Evolutionary conservation across 106 monocot species (phyloP).

Genomic region (Hemerocallis citrina): DNA sequence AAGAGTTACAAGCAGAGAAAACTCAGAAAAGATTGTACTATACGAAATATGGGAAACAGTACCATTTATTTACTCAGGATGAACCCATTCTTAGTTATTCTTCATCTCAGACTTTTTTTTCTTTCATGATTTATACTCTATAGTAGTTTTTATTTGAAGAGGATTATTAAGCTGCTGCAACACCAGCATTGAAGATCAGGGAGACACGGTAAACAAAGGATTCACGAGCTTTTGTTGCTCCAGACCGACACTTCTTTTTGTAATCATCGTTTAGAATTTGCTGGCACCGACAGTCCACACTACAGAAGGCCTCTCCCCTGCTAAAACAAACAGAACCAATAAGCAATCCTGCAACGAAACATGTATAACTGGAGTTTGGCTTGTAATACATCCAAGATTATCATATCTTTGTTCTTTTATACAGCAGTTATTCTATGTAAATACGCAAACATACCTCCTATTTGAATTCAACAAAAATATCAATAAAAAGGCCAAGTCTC

Average conservation of each 20-base stretch:
- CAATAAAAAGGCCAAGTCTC: no score
- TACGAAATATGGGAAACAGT: neutral
- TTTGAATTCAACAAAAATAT: no score
- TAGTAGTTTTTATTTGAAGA: neutral
- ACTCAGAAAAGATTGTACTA: neutral
- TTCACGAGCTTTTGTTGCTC: slow-evolving; percentile 21
- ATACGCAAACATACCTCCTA: no score
- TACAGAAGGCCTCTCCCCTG: slow-evolving; percentile 66
- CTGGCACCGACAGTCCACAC: slow-evolving; percentile 47
- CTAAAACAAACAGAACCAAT: neutral
- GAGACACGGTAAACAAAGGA: slow-evolving; percentile 18
- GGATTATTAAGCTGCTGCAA: slow-evolving; percentile 32
- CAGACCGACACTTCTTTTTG: slow-evolving; percentile 27
- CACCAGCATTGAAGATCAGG: slow-evolving; percentile 21
- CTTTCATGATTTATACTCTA: neutral
- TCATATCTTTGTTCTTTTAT: no score
- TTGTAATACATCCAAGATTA: no score
- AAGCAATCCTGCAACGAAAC: neutral
- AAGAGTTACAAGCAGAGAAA: neutral
- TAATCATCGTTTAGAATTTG: slow-evolving; percentile 44
- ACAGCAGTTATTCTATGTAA: no score
- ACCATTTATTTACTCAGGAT: neutral
- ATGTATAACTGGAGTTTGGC: neutral
- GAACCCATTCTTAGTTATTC: neutral
- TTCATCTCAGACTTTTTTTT: neutral